Evolutionary conservation across 2,329 filamentous ascomycete genomes (phyloP).

Genomic region (Fusarium tanahbumbuense): DNA sequence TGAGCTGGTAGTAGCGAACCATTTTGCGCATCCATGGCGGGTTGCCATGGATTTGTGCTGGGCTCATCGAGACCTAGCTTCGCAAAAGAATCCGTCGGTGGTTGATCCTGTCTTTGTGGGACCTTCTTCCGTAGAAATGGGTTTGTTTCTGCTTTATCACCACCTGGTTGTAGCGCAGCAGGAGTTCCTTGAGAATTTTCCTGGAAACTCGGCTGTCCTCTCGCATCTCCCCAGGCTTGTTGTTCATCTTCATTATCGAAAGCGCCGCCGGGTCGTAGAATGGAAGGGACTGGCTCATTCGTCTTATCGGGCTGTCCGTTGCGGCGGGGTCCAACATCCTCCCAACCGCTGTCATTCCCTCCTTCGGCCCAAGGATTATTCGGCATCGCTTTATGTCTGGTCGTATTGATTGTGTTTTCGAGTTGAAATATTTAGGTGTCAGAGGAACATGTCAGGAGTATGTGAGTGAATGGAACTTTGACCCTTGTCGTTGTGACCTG

Average conservation of each 20-base stretch:
- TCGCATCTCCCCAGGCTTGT: constrained; percentile 49
- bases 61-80: constrained; percentile 57
- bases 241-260: constrained; percentile 45
- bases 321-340: constrained; percentile 39
- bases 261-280: constrained; percentile 50
- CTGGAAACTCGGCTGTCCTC: constrained; percentile 25
- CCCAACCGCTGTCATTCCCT: constrained; percentile 39
- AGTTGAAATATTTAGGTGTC: constrained; percentile 1
- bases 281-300: constrained; percentile 45
- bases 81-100: constrained; percentile 55
- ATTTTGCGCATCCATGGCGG: constrained; percentile 40
- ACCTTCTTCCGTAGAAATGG: constrained; percentile 65
- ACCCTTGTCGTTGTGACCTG: constrained; percentile 13
- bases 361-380: constrained; percentile 45
- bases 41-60: constrained; percentile 53
- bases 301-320: constrained; percentile 15
- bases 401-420: constrained; percentile 11
- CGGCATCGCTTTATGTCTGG: constrained; percentile 19
- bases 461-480: background rate
- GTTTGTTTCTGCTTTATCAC: constrained; percentile 59
- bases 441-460: constrained; percentile 27
- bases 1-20: constrained; percentile 8
- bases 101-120: constrained; percentile 42
- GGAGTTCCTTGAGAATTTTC: constrained; percentile 44
- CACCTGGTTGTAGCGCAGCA: constrained; percentile 50